Percentiles rank a stretch among this genome's conserved stretches.
Conservation (phyloP, 495 filamentous ascomycete genomes). For the Penicillium dipodomyicola region DNA sequence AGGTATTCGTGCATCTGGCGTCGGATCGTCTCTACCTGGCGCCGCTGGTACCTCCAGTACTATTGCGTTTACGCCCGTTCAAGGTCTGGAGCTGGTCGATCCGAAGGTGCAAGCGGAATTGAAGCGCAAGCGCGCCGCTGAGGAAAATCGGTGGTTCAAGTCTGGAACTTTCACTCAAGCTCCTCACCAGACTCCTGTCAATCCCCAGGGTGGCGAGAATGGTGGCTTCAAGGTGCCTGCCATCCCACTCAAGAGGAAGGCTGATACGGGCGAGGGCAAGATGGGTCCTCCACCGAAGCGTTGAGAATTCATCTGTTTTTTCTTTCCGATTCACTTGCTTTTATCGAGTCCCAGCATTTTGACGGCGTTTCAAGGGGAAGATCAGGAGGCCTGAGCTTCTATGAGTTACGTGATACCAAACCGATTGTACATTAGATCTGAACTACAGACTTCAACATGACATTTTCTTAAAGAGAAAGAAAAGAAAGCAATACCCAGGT, state of each 20-base stretch:
- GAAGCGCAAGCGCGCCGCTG: slow-evolving; percentile 83
- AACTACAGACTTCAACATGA: neutral
- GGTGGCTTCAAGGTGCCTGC: slow-evolving; percentile 53
- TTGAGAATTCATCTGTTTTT: slow-evolving; percentile 16
- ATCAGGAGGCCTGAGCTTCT: slow-evolving; percentile 7
- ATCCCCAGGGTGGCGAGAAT: slow-evolving; percentile 28
- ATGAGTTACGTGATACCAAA: slow-evolving; percentile 24
- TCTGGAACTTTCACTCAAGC: slow-evolving; percentile 94
- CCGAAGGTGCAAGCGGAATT: slow-evolving; percentile 82
- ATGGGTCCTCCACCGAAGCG: slow-evolving; percentile 43
- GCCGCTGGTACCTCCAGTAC: slow-evolving; percentile 75
- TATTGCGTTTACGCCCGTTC: slow-evolving; percentile 89
- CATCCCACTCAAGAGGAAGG: slow-evolving; percentile 45
- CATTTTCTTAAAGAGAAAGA: neutral
- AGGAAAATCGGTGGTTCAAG: slow-evolving; percentile 94
- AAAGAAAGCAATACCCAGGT: too few species aligned
- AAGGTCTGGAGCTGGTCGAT: slow-evolving; percentile 93
- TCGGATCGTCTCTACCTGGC: slow-evolving; percentile 60
- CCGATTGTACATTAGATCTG: slow-evolving; percentile 15
- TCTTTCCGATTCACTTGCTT: slow-evolving; percentile 6
- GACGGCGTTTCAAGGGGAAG: slow-evolving; percentile 20
- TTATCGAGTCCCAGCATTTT: slow-evolving; percentile 19
- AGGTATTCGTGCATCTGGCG: slow-evolving; percentile 73
- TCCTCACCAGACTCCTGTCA: slow-evolving; percentile 46
- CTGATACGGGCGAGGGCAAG: slow-evolving; percentile 45